Evolutionary conservation across 495 filamentous ascomycete species (phyloP), one percentile per base, ranked within the genome.

Genomic region (Extremus antarcticus): DNA sequence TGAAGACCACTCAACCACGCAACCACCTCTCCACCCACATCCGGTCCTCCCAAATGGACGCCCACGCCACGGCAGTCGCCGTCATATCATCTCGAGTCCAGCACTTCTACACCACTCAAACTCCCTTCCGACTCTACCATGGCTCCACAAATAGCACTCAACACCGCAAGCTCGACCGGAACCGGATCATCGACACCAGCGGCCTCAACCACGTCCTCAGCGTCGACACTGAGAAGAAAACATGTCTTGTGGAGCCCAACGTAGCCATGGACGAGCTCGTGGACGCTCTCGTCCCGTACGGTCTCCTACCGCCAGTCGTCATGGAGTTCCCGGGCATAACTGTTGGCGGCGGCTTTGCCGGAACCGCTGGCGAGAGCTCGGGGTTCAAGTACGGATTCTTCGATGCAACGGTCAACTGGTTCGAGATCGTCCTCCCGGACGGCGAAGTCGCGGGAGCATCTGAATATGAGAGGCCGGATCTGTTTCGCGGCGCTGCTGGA

Each of bases 291-390:
- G 55, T 82, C 23, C 55, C 65, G 22, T 66, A 79, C 58, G 75
- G 75, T 8, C 68, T 84, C 0, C 66, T 83, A 1, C 80, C 78
- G 0, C 76, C 73, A 1, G 72, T 81, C 0, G 76, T 81, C 4
- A 79, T 78, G 77, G 78, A 79, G 57, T 63, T 84, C 58, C 81
- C 80, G 0, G 80, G 79, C 9, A 84, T 84, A 63, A 84, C 81
- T 1, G 78, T 76, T 0, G 81, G 81, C 3, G 81, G 81, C 2
- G 81, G 80, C 0, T 85, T 73, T 67, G 73, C 78, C 4, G 81
- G 81, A 8, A 81, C 80, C 0, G 74, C 75, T 16, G 80, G 80
- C 2, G 81, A 84, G 69, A 78, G 74, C 63, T 74, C 69, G 47
- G 76, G 73, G 3, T 83, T 82, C 61, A 68, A 70, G 32, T 73